Percentiles rank a stretch among this genome's conserved stretches.
Evolutionary conservation across 768 basidiomycete species (phyloP).

Genomic region (Leccinellum albellum): DNA sequence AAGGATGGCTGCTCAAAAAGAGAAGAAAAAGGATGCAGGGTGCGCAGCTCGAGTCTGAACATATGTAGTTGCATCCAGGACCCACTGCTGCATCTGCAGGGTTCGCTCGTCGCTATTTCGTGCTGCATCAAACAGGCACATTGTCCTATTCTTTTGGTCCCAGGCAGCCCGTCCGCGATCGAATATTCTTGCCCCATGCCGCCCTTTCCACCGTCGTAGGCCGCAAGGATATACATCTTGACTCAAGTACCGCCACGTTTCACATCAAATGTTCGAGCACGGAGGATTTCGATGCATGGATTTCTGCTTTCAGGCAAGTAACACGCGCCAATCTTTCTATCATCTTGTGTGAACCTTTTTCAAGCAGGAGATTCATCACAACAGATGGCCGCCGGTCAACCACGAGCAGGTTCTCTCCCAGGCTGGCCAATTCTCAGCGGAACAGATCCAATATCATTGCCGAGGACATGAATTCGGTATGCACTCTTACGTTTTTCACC

Average conservation of each 20-base stretch:
- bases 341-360: conserved; percentile 17
- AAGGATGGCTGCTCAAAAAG: conserved; percentile 87
- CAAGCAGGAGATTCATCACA: conserved; percentile 55
- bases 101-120: conserved; percentile 82
- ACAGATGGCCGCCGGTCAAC: conserved; percentile 37
- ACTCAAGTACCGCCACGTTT: conserved; percentile 72
- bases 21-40: conserved; percentile 87
- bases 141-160: conserved; percentile 74
- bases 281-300: conserved; percentile 74
- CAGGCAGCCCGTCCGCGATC: conserved; percentile 67
- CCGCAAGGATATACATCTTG: conserved; percentile 77
- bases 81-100: conserved; percentile 40
- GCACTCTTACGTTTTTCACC: conserved; percentile 21
- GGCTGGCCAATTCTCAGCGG: conserved; percentile 43
- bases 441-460: conserved; percentile 49
- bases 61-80: background rate
- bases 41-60: conserved; percentile 22
- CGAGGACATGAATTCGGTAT: conserved; percentile 66
- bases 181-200: conserved; percentile 60
- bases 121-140: conserved; percentile 61
- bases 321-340: background rate
- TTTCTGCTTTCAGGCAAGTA: conserved; percentile 65
- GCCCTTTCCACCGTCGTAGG: conserved; percentile 75
- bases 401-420: conserved; percentile 34
- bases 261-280: conserved; percentile 74